Evolutionary conservation across 352 stramenopile species (phyloP).

Genomic region (Thalassiosira mediterranea): DNA sequence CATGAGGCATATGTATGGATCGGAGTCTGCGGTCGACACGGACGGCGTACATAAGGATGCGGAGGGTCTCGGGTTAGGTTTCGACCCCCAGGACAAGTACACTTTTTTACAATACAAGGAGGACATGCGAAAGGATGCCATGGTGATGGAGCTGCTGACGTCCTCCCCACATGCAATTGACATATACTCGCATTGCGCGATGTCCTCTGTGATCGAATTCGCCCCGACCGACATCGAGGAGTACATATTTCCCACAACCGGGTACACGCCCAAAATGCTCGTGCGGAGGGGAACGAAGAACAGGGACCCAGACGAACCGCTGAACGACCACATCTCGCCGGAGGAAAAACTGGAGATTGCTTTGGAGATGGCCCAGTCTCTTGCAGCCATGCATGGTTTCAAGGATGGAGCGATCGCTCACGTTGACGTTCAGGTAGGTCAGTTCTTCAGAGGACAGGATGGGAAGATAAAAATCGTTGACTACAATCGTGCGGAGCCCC

Average conservation of each 20-base stretch:
- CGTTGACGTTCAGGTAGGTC: conserved; percentile 55
- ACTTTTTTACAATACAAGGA: conserved; percentile 53
- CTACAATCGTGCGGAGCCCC: conserved; percentile 78
- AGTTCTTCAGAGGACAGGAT: conserved; percentile 58
- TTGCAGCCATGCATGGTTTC: conserved; percentile 75
- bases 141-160: conserved; percentile 69
- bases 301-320: conserved; percentile 14
- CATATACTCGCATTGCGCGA: conserved; percentile 77
- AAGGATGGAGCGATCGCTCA: conserved; percentile 46
- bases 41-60: conserved; percentile 23
- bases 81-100: conserved; percentile 35
- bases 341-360: conserved; percentile 74
- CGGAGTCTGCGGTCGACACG: neutral
- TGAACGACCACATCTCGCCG: conserved; percentile 39
- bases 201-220: conserved; percentile 56
- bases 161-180: conserved; percentile 59
- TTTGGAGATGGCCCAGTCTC: conserved; percentile 69
- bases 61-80: conserved; percentile 9
- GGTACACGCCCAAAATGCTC: conserved; percentile 23
- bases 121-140: conserved; percentile 75
- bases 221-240: conserved; percentile 44
- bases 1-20: conserved; percentile 23
- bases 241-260: conserved; percentile 40
- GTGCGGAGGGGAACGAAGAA: neutral
- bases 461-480: conserved; percentile 77